phyloP scores from a whole-genome alignment of 2,329 filamentous ascomycete genomes.

The Neofusicoccum umdonicola region DNA sequence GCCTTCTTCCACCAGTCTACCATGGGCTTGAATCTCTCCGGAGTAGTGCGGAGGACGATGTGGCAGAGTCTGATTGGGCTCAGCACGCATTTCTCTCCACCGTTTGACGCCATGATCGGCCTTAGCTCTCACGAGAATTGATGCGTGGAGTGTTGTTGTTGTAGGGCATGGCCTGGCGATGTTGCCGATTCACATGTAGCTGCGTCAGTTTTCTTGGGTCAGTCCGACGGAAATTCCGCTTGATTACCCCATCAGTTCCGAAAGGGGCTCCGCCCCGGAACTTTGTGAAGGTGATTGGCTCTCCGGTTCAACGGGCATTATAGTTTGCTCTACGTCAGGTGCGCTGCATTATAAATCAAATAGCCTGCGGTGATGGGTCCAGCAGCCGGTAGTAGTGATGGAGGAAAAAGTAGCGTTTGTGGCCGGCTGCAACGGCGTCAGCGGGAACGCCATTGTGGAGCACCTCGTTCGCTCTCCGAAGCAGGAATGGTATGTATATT shows the following conservation, averaged over 20 bases:
- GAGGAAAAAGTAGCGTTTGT: background rate
- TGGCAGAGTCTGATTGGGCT: slow-evolving; percentile 19
- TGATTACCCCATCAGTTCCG: background rate
- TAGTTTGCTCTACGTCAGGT: background rate
- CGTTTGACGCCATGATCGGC: background rate
- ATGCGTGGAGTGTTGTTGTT: background rate
- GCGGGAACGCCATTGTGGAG: background rate
- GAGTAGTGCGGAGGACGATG: slow-evolving; percentile 27
- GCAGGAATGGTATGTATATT: background rate
- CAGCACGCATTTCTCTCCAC: background rate
- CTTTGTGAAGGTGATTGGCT: background rate
- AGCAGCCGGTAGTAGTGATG: background rate
- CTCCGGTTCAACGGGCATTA: background rate
- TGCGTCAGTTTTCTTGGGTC: background rate
- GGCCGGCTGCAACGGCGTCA: background rate
- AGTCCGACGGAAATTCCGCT: background rate
- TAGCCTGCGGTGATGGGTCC: background rate
- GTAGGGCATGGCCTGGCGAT: background rate
- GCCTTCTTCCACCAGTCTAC: slow-evolving; percentile 39
- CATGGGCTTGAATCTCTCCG: slow-evolving; percentile 29
- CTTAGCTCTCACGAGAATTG: background rate
- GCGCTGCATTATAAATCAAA: background rate
- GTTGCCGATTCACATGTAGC: background rate
- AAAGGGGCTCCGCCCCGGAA: background rate
- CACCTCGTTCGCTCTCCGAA: background rate